Base-by-base conservation (phyloP, 768 basidiomycete genomes). In the Cyathus striatus region DNA sequence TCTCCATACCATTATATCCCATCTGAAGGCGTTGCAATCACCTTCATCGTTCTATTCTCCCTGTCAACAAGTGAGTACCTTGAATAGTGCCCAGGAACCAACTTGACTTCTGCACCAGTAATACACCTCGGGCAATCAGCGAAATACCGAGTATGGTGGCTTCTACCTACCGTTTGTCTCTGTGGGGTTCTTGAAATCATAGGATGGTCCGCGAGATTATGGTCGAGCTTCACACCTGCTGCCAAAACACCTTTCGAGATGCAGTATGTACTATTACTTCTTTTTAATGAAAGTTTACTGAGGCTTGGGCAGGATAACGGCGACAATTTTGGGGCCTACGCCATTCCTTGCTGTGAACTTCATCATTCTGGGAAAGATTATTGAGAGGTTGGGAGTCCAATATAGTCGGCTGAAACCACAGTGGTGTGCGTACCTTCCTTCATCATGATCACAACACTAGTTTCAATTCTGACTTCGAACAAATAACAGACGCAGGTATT, bases 301-400 rank as follows among this genome's bases (percentile, higher is more conserved):
- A 32, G 13, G 12, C 10, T 25, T 9, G 13, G 23, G 7, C 32
- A 79, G 78, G 54, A 74, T 79, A n/a, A 59, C 61, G 4, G 59
- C 61, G 5, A 74, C 76, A 2, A 79, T 84, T 50, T 58, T 81
- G 32, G 72, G 70, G 1, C 81, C 81, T 2, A 76, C 77, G 0
- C 78, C 78, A 18, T 58, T 80, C 26, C 59, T 77, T 14, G 80
- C 81, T 1, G 78, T 78, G 10, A 77, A 75, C 49, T 85, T 83
- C 54, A 65, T 80, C 32, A 69, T 80, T 16, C 63, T 83, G 9
- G 76, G 78, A 2, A 53, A 57, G 21, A 61, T 79, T 38, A 73
- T 79, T 35, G 51, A 48, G 16, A 50, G 52, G 4, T 57, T 79
- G n/a, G 76, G 75, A 1, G 36, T 63, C 3, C 52, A 60, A 34